Base-by-base conservation (phyloP, 345 rosid species). In the Pistacia integerrima region DNA sequence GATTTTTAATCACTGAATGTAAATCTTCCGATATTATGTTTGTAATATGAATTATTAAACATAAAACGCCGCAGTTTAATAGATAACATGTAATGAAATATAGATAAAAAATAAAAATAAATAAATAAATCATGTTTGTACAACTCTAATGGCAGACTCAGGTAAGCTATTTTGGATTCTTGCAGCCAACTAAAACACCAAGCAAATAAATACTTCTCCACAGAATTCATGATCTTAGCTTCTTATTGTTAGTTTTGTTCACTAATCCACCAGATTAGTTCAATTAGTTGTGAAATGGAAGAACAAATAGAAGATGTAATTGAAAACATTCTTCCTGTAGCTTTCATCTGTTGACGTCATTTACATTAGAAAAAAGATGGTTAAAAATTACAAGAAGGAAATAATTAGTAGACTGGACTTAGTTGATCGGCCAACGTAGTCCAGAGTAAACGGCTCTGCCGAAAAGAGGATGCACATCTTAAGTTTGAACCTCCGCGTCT, bases 381-480 rank as follows among this genome's bases (percentile, higher is more conserved):
- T 17, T 12, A 35, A 14, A 77, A 67, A 22, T 16, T 64, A 69
- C 75, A 78, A 63, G 28, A 74, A 9, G 35, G 67, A 25, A 25
- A 25, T 25, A 55, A 63, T 73, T 30, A 79, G 70, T 48, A 6
- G 75, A 78, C 72, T 74, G 74, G 11, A 69, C 75, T 51, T 79
- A 81, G 38, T 63, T 35, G 20, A 70, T 69, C 12, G 88, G 67
- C 38, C 83, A 74, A 10, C 90, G 71, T 64, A 92, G 79, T 72
- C 97, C 97, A 18, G 90, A 85, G 81, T 83, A 90, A 76, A 97
- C 79, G 54, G 96, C 97, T 82, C 82, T 79, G 62, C 85, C 79
- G 80, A 88, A 90, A 59, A 94, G 97, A 76, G 97, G 96, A 89
- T 92, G 98, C 0, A 68, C 90, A 69, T 89, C 86, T 70, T 83